A percentile compares a stretch with the other conserved stretches of the same genome.
These are phyloP conservation scores for Stagonosporopsis chrysanthemi DNA, from an alignment of 2,329 filamentous ascomycete species.

Conservation along the genomic window DNA sequence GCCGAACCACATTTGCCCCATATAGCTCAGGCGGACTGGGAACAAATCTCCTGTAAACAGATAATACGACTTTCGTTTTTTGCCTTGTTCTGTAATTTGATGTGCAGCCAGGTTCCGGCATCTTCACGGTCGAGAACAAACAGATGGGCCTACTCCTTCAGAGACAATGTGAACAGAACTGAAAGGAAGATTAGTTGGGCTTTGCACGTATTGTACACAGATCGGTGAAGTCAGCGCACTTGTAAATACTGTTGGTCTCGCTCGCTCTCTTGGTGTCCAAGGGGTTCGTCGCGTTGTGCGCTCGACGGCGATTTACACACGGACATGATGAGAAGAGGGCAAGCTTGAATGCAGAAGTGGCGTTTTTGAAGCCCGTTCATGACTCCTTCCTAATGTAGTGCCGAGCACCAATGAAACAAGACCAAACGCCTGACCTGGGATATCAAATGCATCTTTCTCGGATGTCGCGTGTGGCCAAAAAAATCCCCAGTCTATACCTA, in stretches of 20 bases:
- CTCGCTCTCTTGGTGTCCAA: too few relatives aligned
- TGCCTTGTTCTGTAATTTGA: background rate
- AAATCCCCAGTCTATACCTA: conserved; percentile 1
- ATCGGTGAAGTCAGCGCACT: background rate
- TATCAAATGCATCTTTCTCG: conserved; percentile 19
- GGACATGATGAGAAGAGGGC: background rate
- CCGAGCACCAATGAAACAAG: background rate
- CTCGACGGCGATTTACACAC: background rate
- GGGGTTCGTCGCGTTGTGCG: background rate
- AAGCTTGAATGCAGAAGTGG: background rate
- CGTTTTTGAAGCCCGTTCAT: background rate
- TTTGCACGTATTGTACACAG: background rate
- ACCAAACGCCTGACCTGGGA: conserved; percentile 16
- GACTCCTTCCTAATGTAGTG: background rate
- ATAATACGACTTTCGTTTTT: background rate
- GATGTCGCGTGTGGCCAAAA: conserved; percentile 4
- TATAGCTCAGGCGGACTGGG: background rate
- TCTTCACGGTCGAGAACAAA: background rate
- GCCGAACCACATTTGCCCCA: background rate
- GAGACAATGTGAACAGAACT: background rate
- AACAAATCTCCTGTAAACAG: background rate
- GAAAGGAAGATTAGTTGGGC: background rate
- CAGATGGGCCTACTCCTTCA: background rate
- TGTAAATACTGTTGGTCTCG: background rate
- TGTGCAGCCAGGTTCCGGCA: background rate